phyloP scores from a whole-genome alignment of 2,329 filamentous ascomycete species.

The Fusarium camptoceras region DNA sequence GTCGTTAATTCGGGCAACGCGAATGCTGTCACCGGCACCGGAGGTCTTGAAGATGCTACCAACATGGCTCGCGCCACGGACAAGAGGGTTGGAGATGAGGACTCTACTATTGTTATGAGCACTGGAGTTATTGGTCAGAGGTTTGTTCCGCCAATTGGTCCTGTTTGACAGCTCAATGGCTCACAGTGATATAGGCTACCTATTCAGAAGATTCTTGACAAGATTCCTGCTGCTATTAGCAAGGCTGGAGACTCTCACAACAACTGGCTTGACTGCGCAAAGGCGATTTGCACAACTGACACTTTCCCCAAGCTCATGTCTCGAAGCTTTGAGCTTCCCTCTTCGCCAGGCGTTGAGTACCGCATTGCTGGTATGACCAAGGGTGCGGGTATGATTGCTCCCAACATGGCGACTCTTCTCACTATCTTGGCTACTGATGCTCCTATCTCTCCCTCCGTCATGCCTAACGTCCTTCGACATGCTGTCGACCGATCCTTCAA shows the following conservation, averaged over 20 bases:
- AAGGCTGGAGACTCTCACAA: slow-evolving; percentile 80
- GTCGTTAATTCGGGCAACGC: slow-evolving; percentile 96
- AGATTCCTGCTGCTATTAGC: slow-evolving; percentile 80
- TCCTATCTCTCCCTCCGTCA: slow-evolving; percentile 74
- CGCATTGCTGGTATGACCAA: slow-evolving; percentile 95
- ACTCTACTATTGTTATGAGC: slow-evolving; percentile 92
- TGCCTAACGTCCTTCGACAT: slow-evolving; percentile 76
- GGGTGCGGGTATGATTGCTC: slow-evolving; percentile 98
- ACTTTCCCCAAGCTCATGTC: slow-evolving; percentile 97
- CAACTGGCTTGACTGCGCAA: slow-evolving; percentile 87
- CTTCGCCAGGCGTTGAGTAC: slow-evolving; percentile 80
- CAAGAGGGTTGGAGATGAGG: slow-evolving; percentile 62
- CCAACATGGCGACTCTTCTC: slow-evolving; percentile 97
- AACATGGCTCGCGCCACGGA: slow-evolving; percentile 86
- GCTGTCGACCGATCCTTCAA: slow-evolving; percentile 92
- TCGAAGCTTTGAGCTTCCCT: slow-evolving; percentile 84
- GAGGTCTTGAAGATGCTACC: slow-evolving; percentile 87
- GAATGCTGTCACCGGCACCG: slow-evolving; percentile 94
- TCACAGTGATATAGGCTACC: slow-evolving; percentile 70
- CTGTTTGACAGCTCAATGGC: slow-evolving; percentile 8
- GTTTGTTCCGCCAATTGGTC: slow-evolving; percentile 54
- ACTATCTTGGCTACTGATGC: slow-evolving; percentile 94
- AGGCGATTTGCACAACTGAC: slow-evolving; percentile 97
- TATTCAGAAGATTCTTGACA: slow-evolving; percentile 87
- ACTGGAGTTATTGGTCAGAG: slow-evolving; percentile 97